Conservation (phyloP, 1,284 basidiomycete species). For the Phenoliferia sp. region DNA sequence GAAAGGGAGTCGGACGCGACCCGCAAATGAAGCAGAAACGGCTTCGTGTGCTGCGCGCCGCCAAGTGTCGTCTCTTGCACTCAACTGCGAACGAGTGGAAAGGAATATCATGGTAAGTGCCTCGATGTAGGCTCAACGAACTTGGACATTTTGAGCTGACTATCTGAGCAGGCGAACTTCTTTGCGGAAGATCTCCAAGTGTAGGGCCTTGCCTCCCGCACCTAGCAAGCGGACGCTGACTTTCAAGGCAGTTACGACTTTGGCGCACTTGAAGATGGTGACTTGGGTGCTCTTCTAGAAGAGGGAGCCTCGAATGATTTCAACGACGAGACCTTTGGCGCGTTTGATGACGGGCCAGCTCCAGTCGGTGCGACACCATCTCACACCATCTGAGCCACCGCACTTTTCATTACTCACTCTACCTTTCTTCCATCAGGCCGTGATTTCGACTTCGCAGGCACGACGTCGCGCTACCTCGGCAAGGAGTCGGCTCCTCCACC, state of each 20-base stretch:
- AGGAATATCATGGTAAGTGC: too few relatives aligned
- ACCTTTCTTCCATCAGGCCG: constrained; percentile 54
- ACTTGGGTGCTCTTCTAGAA: constrained; percentile 77
- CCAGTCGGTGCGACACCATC: constrained; percentile 56
- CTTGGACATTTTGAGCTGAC: too few relatives aligned
- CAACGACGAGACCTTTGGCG: constrained; percentile 94
- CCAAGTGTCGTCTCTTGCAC: too few relatives aligned
- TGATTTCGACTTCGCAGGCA: constrained; percentile 79
- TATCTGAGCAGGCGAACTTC: not conserved
- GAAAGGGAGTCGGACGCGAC: too few relatives aligned
- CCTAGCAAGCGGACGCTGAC: too few relatives aligned
- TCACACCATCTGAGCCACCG: not conserved
- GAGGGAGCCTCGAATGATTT: constrained; percentile 85
- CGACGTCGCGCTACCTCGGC: constrained; percentile 38
- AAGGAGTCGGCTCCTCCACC: constrained; percentile 5
- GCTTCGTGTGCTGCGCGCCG: too few relatives aligned
- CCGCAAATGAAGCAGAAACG: too few relatives aligned
- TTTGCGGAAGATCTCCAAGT: constrained; percentile 8
- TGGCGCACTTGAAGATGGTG: constrained; percentile 60
- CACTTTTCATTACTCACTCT: too few relatives aligned
- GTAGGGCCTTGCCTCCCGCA: too few relatives aligned
- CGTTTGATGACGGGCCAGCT: constrained; percentile 75
- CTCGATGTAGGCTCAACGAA: too few relatives aligned
- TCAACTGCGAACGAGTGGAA: too few relatives aligned
- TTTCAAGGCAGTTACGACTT: too few relatives aligned